These are phyloP conservation scores for Trapa incisa DNA, from an alignment of 345 rosid species.

Conservation along the genomic window DNA sequence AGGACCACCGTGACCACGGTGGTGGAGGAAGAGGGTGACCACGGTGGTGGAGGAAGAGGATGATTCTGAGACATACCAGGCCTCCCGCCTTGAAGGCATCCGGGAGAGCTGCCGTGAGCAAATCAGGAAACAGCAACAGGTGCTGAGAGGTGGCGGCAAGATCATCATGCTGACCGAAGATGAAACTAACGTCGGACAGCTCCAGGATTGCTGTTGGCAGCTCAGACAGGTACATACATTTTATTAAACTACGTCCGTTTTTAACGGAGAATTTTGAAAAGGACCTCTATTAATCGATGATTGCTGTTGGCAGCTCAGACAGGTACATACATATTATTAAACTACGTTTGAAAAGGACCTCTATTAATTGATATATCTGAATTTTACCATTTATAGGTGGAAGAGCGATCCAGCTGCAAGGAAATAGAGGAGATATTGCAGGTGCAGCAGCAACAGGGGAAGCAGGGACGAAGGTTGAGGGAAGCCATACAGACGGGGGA, in stretches of 20 bases:
- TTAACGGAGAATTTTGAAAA: too few relatives aligned
- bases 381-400: background rate
- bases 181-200: constrained; percentile 1
- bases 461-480: constrained; percentile 3
- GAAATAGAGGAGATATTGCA: constrained; percentile 12
- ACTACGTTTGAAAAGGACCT: too few relatives aligned
- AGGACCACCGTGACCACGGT: constrained; percentile 22
- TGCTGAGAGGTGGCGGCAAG: constrained; percentile 12
- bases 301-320: too few relatives aligned
- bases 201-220: constrained; percentile 21
- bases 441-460: constrained; percentile 8
- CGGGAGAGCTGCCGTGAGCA: constrained; percentile 12
- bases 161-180: background rate
- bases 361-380: too few relatives aligned
- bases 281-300: too few relatives aligned
- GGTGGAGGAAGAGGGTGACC: constrained; percentile 12
- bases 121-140: constrained; percentile 18
- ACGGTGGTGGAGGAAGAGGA: constrained; percentile 13
- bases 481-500: constrained; percentile 4
- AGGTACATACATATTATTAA: too few relatives aligned
- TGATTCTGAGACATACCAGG: background rate
- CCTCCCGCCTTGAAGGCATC: background rate
- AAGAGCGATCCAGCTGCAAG: constrained; percentile 19
- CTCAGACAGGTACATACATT: constrained; percentile 3
- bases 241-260: too few relatives aligned